phyloP scores from a whole-genome alignment of 805 yeast genomes.

The Hanseniaspora occidentalis region DNA sequence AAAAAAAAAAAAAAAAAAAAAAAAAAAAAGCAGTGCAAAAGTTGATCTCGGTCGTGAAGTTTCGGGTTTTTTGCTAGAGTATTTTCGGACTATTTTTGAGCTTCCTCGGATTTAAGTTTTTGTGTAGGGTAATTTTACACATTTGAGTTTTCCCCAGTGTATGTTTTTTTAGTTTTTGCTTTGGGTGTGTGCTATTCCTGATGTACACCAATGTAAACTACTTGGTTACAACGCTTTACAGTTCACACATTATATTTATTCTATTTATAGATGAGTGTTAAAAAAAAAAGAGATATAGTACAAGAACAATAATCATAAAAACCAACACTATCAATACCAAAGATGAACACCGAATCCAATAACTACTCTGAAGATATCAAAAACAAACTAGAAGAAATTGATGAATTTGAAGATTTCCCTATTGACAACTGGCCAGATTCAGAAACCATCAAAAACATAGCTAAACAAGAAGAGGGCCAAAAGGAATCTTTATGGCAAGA shows the following conservation, averaged over 20 bases:
- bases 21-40: neutral
- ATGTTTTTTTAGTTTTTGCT: too few relatives aligned
- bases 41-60: neutral
- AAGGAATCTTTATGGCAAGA: slow-evolving; percentile 80
- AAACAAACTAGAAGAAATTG: slow-evolving; percentile 78
- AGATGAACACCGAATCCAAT: neutral
- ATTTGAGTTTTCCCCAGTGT: too few relatives aligned
- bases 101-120: too few relatives aligned
- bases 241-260: too few relatives aligned
- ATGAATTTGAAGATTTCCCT: slow-evolving; percentile 95
- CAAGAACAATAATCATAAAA: neutral
- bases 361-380: slow-evolving; percentile 33
- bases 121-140: too few relatives aligned
- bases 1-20: neutral
- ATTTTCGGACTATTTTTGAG: too few relatives aligned
- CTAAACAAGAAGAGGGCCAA: slow-evolving; percentile 22
- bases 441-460: slow-evolving; percentile 34
- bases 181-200: too few relatives aligned
- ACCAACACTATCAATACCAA: neutral
- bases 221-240: too few relatives aligned
- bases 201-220: too few relatives aligned
- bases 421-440: slow-evolving; percentile 73
- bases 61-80: too few relatives aligned
- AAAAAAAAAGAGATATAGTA: too few relatives aligned
- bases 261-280: too few relatives aligned